Evolutionary conservation across 768 basidiomycete genomes (phyloP), one percentile per base, ranked within the genome.

Genomic region (Podaxis mareebaensis): DNA sequence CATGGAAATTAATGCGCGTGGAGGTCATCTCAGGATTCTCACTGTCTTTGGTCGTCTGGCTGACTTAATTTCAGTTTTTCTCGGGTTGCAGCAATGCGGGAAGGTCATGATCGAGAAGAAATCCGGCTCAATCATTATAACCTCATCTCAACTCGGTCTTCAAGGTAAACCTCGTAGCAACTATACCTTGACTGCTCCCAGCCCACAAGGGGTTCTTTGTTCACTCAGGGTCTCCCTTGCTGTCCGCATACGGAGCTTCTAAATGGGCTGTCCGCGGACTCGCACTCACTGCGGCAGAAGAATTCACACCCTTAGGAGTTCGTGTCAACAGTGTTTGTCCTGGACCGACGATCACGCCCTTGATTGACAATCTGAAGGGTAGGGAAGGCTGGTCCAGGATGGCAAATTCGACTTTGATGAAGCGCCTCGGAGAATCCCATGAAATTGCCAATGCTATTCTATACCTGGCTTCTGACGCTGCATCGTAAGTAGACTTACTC

Each of bases 371-470:
- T 20, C 65, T 67, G 36, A 64, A 65, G 17, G 64, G 44, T 13
- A 52, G 26, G 3, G 51, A 56, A 17, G 56, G 56, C 13, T 67
- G 68, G 66, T 26, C 53, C 22, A 39, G 55, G 33, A 65, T 67
- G 64, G 65, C 61, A 52, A 55, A 56, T 26, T 17, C 52, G 28
- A 55, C 64, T 17, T 39, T 65, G 55, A 64, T 65, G 61, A 65
- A 64, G 44, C 49, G 66, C n/a, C 39, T 67, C 33, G 66, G 64
- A 53, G 60, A 54, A 22, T 24, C 66, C 7, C 53, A 53, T 17
- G 64, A 69, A 49, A 69, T 69, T 44, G 66, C 66, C n/a, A 67
- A 67, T 15, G 66, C 66, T 26, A 62, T 67, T n/a, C 28, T 63
- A 38, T 68, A 42, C 36, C 48, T 67, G 36, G 60, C 61, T 55